Base-by-base conservation (phyloP, 2,329 filamentous ascomycete species). In the Colletotrichum tabaci region DNA sequence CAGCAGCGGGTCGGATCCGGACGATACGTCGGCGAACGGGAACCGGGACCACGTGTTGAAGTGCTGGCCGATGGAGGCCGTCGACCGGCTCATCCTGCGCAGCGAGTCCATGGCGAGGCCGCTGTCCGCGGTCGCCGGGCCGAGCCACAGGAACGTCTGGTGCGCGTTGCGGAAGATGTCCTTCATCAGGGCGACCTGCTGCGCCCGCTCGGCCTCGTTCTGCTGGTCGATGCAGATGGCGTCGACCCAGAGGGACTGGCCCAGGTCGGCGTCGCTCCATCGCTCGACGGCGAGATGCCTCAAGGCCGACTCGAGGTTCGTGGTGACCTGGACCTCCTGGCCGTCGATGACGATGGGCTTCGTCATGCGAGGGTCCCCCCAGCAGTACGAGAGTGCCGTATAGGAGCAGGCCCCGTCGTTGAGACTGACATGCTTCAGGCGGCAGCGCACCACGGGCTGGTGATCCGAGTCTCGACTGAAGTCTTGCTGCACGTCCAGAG, bases 191-290 rank as follows among this genome's bases (percentile, higher is more conserved):
- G 46, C 18, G 3, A 67, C 46, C 5, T 62, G 64, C 12, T 52
- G 56, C 21, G 46, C 38, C 38, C 23, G 26, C 46, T 67, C 64
- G 8, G 57, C 21, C 35, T 42, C 10, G 23, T 67, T 46, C 13
- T 10, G 35, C 15, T 67, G 64, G n/a, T 62, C 26, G 26, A 67
- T 67, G 16, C 64, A 67, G 7, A 67, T 13, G 21, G 64, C 64
- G 46, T 67, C 64, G 18, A 67, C 57, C 64, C 64, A 67, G 8
- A 67, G 58, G 16, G 23, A 52, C 35, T 12, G 30, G 1, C 42
- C n/a, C 5, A 9, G 38, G 1, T 58, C 21, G 15, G 42, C 15
- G 4, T 35, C 21, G 44, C 23, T 9, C 49, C 23, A 26, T 21
- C 18, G 35, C n/a, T 23, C 30, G 16, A 8, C 12, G 10, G 52